phyloP scores from a whole-genome alignment of 495 filamentous ascomycete genomes.

The Penicillium roqueforti region DNA sequence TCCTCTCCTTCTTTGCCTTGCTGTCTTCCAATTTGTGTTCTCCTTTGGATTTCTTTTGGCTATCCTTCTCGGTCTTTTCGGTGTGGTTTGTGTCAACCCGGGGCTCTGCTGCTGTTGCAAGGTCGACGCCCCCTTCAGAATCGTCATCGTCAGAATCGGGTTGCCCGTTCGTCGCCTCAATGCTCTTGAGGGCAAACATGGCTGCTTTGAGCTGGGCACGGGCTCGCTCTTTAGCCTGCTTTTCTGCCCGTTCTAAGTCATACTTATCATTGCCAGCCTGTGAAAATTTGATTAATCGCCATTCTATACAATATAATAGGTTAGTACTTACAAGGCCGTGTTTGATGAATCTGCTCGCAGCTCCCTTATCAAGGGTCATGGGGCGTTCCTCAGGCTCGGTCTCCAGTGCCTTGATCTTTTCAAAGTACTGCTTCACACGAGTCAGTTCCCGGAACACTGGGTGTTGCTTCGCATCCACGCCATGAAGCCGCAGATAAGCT shows the following conservation, averaged over 20 bases:
- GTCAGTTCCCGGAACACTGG: constrained; percentile 79
- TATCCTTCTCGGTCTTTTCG: constrained; percentile 16
- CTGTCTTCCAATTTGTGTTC: constrained; percentile 14
- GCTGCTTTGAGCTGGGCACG: constrained; percentile 48
- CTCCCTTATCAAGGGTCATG: constrained; percentile 70
- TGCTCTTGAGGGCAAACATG: constrained; percentile 34
- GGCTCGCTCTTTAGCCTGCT: constrained; percentile 49
- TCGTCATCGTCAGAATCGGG: constrained; percentile 24
- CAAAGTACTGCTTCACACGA: constrained; percentile 83
- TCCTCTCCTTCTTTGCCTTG: constrained; percentile 27
- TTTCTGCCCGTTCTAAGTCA: constrained; percentile 51
- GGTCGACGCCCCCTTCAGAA: constrained; percentile 21
- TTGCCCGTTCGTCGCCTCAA: constrained; percentile 24
- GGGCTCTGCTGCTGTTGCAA: constrained; percentile 2
- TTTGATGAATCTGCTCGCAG: constrained; percentile 75
- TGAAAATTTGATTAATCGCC: constrained; percentile 9
- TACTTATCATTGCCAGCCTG: constrained; percentile 62
- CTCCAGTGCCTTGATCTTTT: constrained; percentile 77
- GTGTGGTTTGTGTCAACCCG: background rate
- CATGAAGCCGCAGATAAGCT: constrained; percentile 79
- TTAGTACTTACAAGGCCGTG: constrained; percentile 60
- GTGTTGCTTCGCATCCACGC: constrained; percentile 75
- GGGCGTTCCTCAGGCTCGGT: constrained; percentile 49
- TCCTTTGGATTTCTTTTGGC: constrained; percentile 21
- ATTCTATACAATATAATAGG: background rate